These are phyloP conservation scores for Viola pubescens DNA, from an alignment of 441 rosid genomes.

Conservation along the genomic window DNA sequence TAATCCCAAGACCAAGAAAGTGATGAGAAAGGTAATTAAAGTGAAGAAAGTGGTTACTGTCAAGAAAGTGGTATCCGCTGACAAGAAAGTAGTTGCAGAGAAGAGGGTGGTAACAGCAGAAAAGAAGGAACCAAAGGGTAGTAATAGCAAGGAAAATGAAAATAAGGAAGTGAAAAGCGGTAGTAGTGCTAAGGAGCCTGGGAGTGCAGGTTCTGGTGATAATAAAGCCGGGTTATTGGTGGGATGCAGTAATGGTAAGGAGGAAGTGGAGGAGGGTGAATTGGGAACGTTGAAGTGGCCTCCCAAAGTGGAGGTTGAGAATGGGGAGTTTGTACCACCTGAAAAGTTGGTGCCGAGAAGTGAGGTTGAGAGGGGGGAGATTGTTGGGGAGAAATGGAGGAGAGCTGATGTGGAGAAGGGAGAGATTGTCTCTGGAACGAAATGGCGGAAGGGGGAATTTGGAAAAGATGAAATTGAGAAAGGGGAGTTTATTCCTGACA, in stretches of 20 bases:
- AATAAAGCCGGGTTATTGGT: conserved; percentile 21
- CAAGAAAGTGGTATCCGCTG: conserved; percentile 26
- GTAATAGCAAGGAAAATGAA: neutral
- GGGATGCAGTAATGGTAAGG: conserved; percentile 21
- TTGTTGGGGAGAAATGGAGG: conserved; percentile 39
- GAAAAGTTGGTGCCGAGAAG: conserved; percentile 28
- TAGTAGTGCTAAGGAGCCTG: conserved; percentile 12
- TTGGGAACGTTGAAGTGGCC: conserved; percentile 80
- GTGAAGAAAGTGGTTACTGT: conserved; percentile 31
- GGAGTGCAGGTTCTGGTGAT: conserved; percentile 22
- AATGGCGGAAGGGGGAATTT: conserved; percentile 40
- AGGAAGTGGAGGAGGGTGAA: conserved; percentile 97
- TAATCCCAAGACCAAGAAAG: conserved; percentile 28
- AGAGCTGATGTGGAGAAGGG: conserved; percentile 45
- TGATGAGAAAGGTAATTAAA: conserved; percentile 42
- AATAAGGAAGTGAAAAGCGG: neutral
- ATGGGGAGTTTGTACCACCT: conserved; percentile 45
- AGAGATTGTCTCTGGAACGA: conserved; percentile 25
- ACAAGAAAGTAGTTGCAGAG: too few species aligned
- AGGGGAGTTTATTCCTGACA: conserved; percentile 83
- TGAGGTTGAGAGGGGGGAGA: conserved; percentile 55
- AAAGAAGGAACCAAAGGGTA: too few species aligned
- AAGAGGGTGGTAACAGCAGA: too few species aligned
- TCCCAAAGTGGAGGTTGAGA: conserved; percentile 45
- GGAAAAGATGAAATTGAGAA: conserved; percentile 68